Base-by-base conservation (phyloP, 768 basidiomycete genomes). In the Trametes gibbosa region DNA sequence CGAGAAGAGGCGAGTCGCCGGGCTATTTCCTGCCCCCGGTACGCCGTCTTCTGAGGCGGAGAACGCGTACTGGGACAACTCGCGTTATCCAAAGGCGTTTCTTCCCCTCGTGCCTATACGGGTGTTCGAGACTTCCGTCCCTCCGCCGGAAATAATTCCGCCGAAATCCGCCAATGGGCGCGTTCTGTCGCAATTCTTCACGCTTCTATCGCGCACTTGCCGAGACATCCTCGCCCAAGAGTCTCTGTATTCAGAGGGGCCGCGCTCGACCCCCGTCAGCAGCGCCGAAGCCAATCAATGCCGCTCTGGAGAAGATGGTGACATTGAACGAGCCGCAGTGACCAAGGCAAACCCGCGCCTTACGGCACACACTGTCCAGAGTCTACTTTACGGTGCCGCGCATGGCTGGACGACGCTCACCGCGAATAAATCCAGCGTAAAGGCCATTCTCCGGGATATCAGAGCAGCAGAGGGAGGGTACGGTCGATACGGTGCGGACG, bases 391-490 rank as follows among this genome's bases (percentile, higher is more conserved):
- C 67, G 93, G 92, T 16, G 83, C 87, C 0, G 73, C 73, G 39
- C 73, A 81, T 25, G 85, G 86, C 0, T 87, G 89, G 89, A 95
- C 93, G 61, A 92, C 90, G n/a, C 74, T 95, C 48, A 95, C 92
- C 4, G 91, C 91, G 9, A 95, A 96, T 65, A 79, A 83, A 63
- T 80, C 86, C 29, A 92, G 92, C 63, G 83, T 94, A 24, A 85
- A 81, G 66, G 85, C 85, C 23, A 76, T 95, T n/a, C 60, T 93
- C 59, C 77, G 84, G 59, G 88, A 88, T 70, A 80, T 92, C 71
- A 81, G 76, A 56, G 66, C 71, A 16, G 59, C 74, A 2, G 73
- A 73, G 29, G 65, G 73, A 25, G 59, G 70, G 59, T 21, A 65
- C 66, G 29, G 65, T 64, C 29, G 70, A 50, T 35, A 72, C 29